A percentile compares a stretch with the other conserved stretches of the same genome.
Evolutionary conservation across 2,329 filamentous ascomycete species (phyloP).

Genomic region (Trichoderma cornu-damae): DNA sequence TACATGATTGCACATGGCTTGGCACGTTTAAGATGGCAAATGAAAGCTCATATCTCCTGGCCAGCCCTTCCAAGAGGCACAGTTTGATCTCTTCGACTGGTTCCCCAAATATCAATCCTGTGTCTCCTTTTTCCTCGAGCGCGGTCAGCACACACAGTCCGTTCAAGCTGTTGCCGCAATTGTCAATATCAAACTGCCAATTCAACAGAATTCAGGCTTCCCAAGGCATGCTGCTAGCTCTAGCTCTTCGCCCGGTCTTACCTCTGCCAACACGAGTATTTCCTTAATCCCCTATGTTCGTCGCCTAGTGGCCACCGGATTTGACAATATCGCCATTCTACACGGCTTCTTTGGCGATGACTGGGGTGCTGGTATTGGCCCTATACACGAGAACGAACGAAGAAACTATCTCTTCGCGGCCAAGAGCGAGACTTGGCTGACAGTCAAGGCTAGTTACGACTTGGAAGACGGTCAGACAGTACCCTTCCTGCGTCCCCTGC

Average conservation of each 20-base stretch:
- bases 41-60: neutral
- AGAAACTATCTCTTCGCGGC: slow-evolving; percentile 93
- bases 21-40: neutral
- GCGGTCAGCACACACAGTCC: slow-evolving; percentile 74
- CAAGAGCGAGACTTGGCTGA: slow-evolving; percentile 85
- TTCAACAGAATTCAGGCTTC: slow-evolving; percentile 55
- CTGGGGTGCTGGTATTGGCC: slow-evolving; percentile 74
- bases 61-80: slow-evolving; percentile 43
- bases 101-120: slow-evolving; percentile 87
- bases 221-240: slow-evolving; percentile 15
- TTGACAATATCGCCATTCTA: slow-evolving; percentile 79
- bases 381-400: slow-evolving; percentile 81
- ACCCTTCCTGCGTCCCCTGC: slow-evolving; percentile 81
- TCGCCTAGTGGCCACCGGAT: slow-evolving; percentile 83
- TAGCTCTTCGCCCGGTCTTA: neutral
- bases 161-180: slow-evolving; percentile 87
- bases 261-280: slow-evolving; percentile 28
- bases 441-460: slow-evolving; percentile 87
- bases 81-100: slow-evolving; percentile 86
- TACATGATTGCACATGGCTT: neutral
- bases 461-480: slow-evolving; percentile 76
- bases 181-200: slow-evolving; percentile 87
- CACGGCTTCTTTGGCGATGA: slow-evolving; percentile 97
- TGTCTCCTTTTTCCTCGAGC: slow-evolving; percentile 83
- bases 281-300: slow-evolving; percentile 79